Conservation (phyloP, 2,329 filamentous ascomycete species). For the Aspergillus tamarii region DNA sequence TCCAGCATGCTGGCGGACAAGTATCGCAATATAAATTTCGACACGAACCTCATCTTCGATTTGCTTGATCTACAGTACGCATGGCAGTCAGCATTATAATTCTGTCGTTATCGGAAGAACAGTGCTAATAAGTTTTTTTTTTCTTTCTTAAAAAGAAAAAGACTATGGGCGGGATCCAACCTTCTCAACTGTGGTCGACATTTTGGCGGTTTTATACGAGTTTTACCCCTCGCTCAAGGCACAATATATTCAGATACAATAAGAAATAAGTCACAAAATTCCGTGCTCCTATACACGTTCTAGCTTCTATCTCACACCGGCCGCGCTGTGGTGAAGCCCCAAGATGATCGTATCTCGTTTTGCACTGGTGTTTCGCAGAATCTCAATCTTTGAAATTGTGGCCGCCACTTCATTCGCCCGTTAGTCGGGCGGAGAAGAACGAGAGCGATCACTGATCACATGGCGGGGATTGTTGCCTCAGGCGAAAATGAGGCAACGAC, state of each 20-base stretch:
- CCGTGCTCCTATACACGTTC: slow-evolving; percentile 1
- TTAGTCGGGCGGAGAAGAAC: slow-evolving; percentile 22
- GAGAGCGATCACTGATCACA: slow-evolving; percentile 26
- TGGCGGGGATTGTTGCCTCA: slow-evolving; percentile 24
- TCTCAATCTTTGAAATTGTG: slow-evolving; percentile 34
- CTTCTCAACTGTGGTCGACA: slow-evolving; percentile 98
- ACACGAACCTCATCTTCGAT: slow-evolving; percentile 85
- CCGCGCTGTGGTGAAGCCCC: slow-evolving; percentile 17
- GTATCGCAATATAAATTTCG: slow-evolving; percentile 6
- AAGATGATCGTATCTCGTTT: slow-evolving; percentile 5
- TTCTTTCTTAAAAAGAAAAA: neutral
- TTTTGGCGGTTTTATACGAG: slow-evolving; percentile 55
- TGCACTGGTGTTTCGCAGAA: slow-evolving; percentile 9
- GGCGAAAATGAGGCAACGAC: slow-evolving; percentile 21
- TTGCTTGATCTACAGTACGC: slow-evolving; percentile 77
- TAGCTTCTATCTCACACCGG: slow-evolving; percentile 6
- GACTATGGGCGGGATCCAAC: slow-evolving; percentile 50
- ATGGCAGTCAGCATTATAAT: slow-evolving; percentile 32
- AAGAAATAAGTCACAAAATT: slow-evolving; percentile 10
- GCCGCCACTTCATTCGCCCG: slow-evolving; percentile 35
- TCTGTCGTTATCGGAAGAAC: neutral
- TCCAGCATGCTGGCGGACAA: slow-evolving; percentile 8
- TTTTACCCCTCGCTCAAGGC: slow-evolving; percentile 21
- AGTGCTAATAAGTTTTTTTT: neutral
- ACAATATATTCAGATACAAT: slow-evolving; percentile 16